A percentile compares a stretch with the other conserved stretches of the same genome.
phyloP scores from a whole-genome alignment of 2,329 filamentous ascomycete species.

The Diaporthe aspalathi region DNA sequence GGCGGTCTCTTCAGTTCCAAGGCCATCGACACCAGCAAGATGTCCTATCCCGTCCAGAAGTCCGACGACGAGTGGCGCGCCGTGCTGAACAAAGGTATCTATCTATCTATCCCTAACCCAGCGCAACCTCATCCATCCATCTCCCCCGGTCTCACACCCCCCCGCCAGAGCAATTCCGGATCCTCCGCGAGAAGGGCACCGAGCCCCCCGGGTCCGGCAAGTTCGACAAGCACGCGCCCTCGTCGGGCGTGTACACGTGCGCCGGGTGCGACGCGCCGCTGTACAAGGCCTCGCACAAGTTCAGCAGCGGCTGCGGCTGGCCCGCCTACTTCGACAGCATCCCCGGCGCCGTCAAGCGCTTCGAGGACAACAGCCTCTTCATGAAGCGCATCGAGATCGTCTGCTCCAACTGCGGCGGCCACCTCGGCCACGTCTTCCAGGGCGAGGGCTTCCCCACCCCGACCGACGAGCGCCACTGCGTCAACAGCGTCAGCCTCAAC shows the following conservation, averaged over 20 bases:
- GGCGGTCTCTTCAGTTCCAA: slow-evolving; percentile 78
- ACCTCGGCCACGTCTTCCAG: slow-evolving; percentile 92
- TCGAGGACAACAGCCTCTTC: slow-evolving; percentile 80
- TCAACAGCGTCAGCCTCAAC: slow-evolving; percentile 91
- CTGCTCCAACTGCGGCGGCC: slow-evolving; percentile 93
- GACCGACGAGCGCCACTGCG: slow-evolving; percentile 96
- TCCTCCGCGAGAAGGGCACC: slow-evolving; percentile 92
- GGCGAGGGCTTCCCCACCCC: slow-evolving; percentile 86
- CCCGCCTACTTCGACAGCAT: slow-evolving; percentile 97
- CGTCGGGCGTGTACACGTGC: slow-evolving; percentile 84
- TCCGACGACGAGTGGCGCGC: slow-evolving; percentile 89
- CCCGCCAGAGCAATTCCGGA: slow-evolving; percentile 86
- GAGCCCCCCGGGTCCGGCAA: slow-evolving; percentile 83
- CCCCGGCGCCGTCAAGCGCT: slow-evolving; percentile 86
- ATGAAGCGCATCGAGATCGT: slow-evolving; percentile 94
- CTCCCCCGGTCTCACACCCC: neutral
- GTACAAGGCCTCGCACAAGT: slow-evolving; percentile 94
- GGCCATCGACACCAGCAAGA: slow-evolving; percentile 64
- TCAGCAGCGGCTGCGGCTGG: slow-evolving; percentile 97
- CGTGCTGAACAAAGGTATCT: slow-evolving; percentile 72
- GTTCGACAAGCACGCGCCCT: slow-evolving; percentile 87
- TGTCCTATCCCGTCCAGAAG: slow-evolving; percentile 85
- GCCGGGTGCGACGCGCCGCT: slow-evolving; percentile 87
- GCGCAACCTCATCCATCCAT: neutral
- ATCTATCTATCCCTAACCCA: slow-evolving; percentile 44